phyloP scores from a whole-genome alignment of 257 asterid genomes.

The Solanum rostratum region DNA sequence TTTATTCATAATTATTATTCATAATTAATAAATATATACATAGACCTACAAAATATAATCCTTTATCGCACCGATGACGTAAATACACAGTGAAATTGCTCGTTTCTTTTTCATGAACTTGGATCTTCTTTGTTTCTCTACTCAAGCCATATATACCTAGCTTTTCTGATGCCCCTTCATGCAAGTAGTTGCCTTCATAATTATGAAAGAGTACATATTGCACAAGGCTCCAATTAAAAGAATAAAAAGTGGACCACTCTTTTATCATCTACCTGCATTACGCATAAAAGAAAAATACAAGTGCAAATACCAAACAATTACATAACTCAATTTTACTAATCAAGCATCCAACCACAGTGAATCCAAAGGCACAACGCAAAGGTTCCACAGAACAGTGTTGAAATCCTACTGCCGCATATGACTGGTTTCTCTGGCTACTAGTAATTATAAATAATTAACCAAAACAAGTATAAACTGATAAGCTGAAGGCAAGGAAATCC shows the following conservation, averaged over 20 bases:
- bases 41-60: neutral
- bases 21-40: too few relatives aligned
- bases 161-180: neutral
- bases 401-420: slow-evolving; percentile 21
- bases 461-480: neutral
- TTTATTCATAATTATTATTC: too few relatives aligned
- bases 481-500: neutral
- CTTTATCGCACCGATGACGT: neutral
- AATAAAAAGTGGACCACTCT: neutral
- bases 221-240: neutral
- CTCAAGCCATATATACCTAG: neutral
- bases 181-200: neutral
- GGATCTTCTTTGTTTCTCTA: neutral
- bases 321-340: neutral
- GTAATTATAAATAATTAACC: neutral
- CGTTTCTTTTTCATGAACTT: neutral
- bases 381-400: neutral
- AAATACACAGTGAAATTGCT: neutral
- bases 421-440: slow-evolving; percentile 1
- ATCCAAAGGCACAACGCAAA: neutral
- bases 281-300: neutral
- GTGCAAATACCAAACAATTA: neutral
- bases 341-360: neutral
- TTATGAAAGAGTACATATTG: neutral
- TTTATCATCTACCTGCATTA: neutral